Evolutionary conservation across 108 stramenopile genomes (phyloP).

Genomic region (Schizochytrium sp.): DNA sequence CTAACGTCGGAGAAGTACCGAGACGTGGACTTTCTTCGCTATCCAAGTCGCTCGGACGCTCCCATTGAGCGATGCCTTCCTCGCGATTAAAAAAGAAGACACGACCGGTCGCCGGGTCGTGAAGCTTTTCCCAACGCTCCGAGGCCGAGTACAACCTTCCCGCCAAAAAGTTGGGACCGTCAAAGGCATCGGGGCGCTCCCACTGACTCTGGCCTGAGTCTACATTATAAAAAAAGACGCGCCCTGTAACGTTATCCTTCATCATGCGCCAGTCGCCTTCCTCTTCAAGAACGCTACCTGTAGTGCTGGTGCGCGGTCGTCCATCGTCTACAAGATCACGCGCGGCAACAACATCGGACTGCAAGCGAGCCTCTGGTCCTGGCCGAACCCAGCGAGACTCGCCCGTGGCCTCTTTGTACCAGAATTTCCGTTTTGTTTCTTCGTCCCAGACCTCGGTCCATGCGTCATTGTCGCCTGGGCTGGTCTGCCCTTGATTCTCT

Average conservation of each 20-base stretch:
- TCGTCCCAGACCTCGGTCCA: slow-evolving; percentile 10
- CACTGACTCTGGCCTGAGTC: not conserved
- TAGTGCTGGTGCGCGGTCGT: not conserved
- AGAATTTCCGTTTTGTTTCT: not conserved
- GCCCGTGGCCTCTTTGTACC: not conserved
- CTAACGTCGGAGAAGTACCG: not conserved
- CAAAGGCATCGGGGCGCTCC: not conserved
- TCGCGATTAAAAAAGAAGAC: slow-evolving; percentile 4
- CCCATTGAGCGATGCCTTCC: not conserved
- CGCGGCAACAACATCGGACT: not conserved
- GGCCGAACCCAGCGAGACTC: slow-evolving; percentile 4
- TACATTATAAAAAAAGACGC: not conserved
- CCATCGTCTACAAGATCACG: not conserved
- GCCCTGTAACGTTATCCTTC: not conserved
- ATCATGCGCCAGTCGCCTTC: slow-evolving; percentile 12
- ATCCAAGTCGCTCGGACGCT: not conserved
- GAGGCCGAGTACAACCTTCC: not conserved
- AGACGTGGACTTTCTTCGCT: not conserved
- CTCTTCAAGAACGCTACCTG: not conserved
- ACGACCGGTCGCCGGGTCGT: not conserved
- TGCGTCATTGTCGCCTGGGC: not conserved
- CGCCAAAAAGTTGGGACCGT: not conserved
- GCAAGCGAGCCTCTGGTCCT: not conserved
- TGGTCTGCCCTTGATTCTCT: not conserved
- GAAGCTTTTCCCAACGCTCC: not conserved